Evolutionary conservation across 1,284 basidiomycete species (phyloP), one percentile per base, ranked within the genome.

Genomic region (Microbotryomycetes sp.): DNA sequence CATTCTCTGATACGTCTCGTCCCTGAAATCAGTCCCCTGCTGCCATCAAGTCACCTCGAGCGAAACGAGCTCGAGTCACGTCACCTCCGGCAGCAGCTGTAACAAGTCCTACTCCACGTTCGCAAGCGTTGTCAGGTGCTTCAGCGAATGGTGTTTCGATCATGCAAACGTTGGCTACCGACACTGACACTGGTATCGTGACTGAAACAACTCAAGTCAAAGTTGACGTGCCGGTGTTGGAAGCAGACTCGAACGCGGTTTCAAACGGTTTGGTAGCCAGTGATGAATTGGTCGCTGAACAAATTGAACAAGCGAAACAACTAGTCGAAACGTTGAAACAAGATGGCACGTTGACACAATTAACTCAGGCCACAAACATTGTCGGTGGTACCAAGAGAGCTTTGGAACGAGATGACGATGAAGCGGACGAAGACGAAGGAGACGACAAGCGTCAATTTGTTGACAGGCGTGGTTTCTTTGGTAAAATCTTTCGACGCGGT

Each of bases 311-410:
- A 19, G 69, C 69, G 28, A 61, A 66, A 49, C 36, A 62, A 49
- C 66, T 72, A 51, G 70, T 71, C 59, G 62, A 70, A 45, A 54
- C 57, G 23, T 49, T 71, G 6, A 71, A 71, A 61, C 42, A 65
- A 31, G 30, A 59, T 6, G 63, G 63, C 7, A 49, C 66, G 9
- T 58, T 70, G 14, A 49, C 60, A 32, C 57, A 70, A 26, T 30
- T 68, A 29, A 31, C 59, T 16, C 56, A 61, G 7, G 29, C 60
- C 47, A 59, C 58, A n/a, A 7, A 49, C 28, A n/a, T 7, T 12
- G 9, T 42, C 12, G 57, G 54, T n/a, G 29, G 51, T 23, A 68
- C 65, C 54, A 69, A 70, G 65, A 65, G 71, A 23, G 48, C 58
- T n/a, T 51, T 60, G 32, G 68, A 69, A 55, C 45, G 30, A 3